Evolutionary conservation across 495 filamentous ascomycete genomes (phyloP).

Genomic region (Aspergillus conjunctus): DNA sequence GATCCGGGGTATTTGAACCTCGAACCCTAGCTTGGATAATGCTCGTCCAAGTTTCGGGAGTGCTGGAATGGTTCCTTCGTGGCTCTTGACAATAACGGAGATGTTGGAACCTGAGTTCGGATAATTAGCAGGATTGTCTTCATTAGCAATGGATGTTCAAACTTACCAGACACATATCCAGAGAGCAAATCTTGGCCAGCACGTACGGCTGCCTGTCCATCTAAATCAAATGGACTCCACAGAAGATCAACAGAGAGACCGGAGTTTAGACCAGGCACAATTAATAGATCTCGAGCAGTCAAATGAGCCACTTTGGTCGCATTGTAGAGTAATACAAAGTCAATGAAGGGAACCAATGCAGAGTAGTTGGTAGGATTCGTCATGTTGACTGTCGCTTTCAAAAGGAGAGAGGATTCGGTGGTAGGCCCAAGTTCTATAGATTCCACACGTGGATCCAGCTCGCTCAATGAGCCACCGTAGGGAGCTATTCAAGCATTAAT

Average conservation of each 20-base stretch:
- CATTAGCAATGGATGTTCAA: neutral
- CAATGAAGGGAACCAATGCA: slow-evolving; percentile 74
- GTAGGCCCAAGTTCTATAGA: slow-evolving; percentile 70
- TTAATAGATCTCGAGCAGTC: slow-evolving; percentile 57
- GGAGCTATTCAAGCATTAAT: slow-evolving; percentile 38
- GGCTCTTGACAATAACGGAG: slow-evolving; percentile 68
- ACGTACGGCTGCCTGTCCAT: slow-evolving; percentile 58
- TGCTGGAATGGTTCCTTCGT: slow-evolving; percentile 69
- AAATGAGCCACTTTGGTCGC: slow-evolving; percentile 73
- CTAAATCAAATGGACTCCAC: slow-evolving; percentile 69
- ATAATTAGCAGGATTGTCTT: slow-evolving; percentile 5
- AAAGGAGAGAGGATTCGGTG: slow-evolving; percentile 62
- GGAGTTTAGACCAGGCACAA: slow-evolving; percentile 71
- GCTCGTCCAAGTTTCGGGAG: slow-evolving; percentile 72
- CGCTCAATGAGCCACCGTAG: slow-evolving; percentile 49
- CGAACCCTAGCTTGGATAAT: slow-evolving; percentile 66
- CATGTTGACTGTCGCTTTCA: slow-evolving; percentile 72
- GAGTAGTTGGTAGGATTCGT: slow-evolving; percentile 90
- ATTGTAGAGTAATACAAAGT: slow-evolving; percentile 74
- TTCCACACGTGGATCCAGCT: slow-evolving; percentile 62
- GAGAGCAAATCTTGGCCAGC: slow-evolving; percentile 75
- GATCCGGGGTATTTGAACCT: slow-evolving; percentile 69
- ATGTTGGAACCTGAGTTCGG: slow-evolving; percentile 66
- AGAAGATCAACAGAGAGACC: slow-evolving; percentile 66
- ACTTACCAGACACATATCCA: slow-evolving; percentile 78